These are phyloP conservation scores for Ganoderma leucocontextum DNA, from an alignment of 1,284 basidiomycete genomes.

Conservation along the genomic window DNA sequence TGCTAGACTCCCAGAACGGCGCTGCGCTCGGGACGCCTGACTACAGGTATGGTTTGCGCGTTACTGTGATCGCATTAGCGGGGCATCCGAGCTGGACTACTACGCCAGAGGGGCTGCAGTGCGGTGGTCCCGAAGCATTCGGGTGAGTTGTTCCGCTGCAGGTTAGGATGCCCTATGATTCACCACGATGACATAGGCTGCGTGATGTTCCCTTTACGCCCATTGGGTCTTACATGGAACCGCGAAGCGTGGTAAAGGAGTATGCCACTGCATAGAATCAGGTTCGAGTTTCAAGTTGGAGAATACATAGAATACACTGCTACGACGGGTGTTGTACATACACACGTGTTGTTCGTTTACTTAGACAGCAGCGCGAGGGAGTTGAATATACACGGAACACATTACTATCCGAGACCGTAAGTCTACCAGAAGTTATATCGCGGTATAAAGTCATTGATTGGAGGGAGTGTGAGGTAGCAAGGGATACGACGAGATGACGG, in stretches of 20 bases:
- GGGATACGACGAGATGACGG: slow-evolving; percentile 2
- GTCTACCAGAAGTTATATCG: slow-evolving; percentile 19
- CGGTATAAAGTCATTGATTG: slow-evolving; percentile 11
- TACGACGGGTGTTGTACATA: slow-evolving; percentile 12
- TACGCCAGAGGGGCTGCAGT: slow-evolving; percentile 56
- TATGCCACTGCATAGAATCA: slow-evolving; percentile 12
- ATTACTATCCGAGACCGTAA: slow-evolving; percentile 11
- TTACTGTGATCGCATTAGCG: slow-evolving; percentile 63
- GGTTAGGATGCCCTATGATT: neutral
- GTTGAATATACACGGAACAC: neutral
- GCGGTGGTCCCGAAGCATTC: slow-evolving; percentile 55
- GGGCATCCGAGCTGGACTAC: slow-evolving; percentile 66
- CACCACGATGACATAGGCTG: slow-evolving; percentile 28
- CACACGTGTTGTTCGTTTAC: slow-evolving; percentile 7
- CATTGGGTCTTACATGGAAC: slow-evolving; percentile 41
- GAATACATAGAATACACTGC: slow-evolving; percentile 19
- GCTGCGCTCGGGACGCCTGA: slow-evolving; percentile 60
- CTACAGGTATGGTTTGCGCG: slow-evolving; percentile 58
- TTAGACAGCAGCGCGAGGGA: neutral
- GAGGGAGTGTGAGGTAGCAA: neutral
- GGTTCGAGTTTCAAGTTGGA: neutral
- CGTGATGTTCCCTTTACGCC: slow-evolving; percentile 39
- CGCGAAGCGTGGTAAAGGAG: slow-evolving; percentile 40
- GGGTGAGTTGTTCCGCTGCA: slow-evolving; percentile 35
- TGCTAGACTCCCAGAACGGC: slow-evolving; percentile 63